Evolutionary conservation across 1,284 basidiomycete genomes (phyloP), one percentile per base, ranked within the genome.

Genomic region (Fomitiporia mediterranea): DNA sequence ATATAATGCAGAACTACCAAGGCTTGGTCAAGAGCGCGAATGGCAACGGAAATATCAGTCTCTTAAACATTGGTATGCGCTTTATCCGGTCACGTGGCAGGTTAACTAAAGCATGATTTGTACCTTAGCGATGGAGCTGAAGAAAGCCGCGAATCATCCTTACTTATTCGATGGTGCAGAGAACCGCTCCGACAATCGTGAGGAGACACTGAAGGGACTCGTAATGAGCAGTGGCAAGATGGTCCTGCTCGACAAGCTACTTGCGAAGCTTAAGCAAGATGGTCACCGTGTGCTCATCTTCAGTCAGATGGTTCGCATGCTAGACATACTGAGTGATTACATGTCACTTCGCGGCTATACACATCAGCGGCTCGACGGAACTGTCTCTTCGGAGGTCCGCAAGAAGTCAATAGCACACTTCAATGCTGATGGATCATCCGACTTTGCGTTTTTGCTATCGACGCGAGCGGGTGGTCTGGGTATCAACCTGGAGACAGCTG

Each of bases 171-270:
- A 99, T 55, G 97, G 97, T 27, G 94, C 94, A 19, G 97, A 99
- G 72, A 74, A 80, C 27, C 81, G 81, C 55, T 83, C 84, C 2
- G 86, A 89, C 49, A 86, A 78, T 60, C 73, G 82, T 59, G 92
- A 97, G 54, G 95, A 98, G 66, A 89, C 88, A 39, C 82, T 99
- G 62, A 92, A 95, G 67, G 95, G 95, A 49, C 82, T 99, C 4
- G 94, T 99, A 63, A 96, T 98, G 86, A 98, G 92, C 72, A 96
- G 93, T 59, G 95, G 94, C 53, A 99, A 99, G 77, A 86, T 99
- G 83, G 96, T 98, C 42, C 78, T 97, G 34, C 84, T 99, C 50
- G 97, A 99, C 76, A 93, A 94, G 70, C 83, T 99, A 17, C 83
- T 99, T 19, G 83, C 81, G 27, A 85, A 93, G 52, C 82, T 99